phyloP scores from a whole-genome alignment of 1,284 basidiomycete species.

The Tilletia caries region DNA sequence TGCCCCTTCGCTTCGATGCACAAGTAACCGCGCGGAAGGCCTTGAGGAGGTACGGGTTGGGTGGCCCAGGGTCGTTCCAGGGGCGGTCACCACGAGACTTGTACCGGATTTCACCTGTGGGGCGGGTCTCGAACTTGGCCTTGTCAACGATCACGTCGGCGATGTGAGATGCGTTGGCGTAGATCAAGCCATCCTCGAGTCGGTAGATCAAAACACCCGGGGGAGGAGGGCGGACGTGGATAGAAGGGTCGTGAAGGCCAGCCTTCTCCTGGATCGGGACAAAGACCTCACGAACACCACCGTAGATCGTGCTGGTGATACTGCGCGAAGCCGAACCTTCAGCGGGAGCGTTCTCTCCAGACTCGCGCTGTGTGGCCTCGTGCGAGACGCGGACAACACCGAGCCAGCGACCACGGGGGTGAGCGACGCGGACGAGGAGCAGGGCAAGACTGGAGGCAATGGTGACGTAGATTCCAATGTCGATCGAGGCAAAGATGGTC shows the following conservation, averaged over 20 bases:
- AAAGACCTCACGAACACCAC: slow-evolving; percentile 65
- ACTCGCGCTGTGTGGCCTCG: slow-evolving; percentile 36
- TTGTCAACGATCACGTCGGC: slow-evolving; percentile 76
- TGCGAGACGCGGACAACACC: slow-evolving; percentile 64
- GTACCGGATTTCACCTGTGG: slow-evolving; percentile 63
- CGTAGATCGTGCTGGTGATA: slow-evolving; percentile 20
- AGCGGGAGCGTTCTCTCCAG: slow-evolving; percentile 14
- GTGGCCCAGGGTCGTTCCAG: slow-evolving; percentile 81
- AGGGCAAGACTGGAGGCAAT: slow-evolving; percentile 75
- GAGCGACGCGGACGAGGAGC: slow-evolving; percentile 85
- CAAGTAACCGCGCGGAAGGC: slow-evolving; percentile 29
- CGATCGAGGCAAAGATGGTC: slow-evolving; percentile 66
- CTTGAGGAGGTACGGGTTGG: slow-evolving; percentile 38
- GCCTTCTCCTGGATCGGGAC: slow-evolving; percentile 66
- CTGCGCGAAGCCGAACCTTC: not conserved
- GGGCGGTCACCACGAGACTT: slow-evolving; percentile 64
- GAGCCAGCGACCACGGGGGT: slow-evolving; percentile 84
- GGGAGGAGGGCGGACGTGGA: slow-evolving; percentile 73
- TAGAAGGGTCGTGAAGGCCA: slow-evolving; percentile 66
- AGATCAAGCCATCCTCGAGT: slow-evolving; percentile 88
- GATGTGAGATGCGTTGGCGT: slow-evolving; percentile 80
- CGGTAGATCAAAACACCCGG: slow-evolving; percentile 89
- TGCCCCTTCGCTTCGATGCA: slow-evolving; percentile 23
- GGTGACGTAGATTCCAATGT: slow-evolving; percentile 90
- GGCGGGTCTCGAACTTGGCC: slow-evolving; percentile 72